Evolutionary conservation across 2,329 filamentous ascomycete genomes (phyloP), one percentile per base, ranked within the genome.

Genomic region (Fusarium camptoceras): DNA sequence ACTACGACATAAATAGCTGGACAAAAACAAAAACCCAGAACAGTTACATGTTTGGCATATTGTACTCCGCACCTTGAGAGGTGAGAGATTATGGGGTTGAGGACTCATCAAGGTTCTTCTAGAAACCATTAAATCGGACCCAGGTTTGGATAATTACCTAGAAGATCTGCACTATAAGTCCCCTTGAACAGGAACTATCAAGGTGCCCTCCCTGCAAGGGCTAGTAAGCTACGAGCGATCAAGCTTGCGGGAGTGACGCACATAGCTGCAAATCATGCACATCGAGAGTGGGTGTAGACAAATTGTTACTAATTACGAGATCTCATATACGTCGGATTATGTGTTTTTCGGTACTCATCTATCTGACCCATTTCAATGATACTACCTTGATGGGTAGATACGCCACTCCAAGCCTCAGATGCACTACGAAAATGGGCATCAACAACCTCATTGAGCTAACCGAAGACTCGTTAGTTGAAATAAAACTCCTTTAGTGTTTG

Each of bases 381-480:
- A 20, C 16, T 31, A 71, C 67, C 67, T 49, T 70, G 67, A 70
- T 70, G 58, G 67, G 22, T 22, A 49, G 30, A 49, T 8, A 24
- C 31, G 31, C 37, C 48, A 54, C 30, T 12, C 31, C 6, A n/a
- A 27, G 20, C 14, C 11, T 27, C 11, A 4, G 18, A 31, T 37
- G 25, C 18, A 27, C 37, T 20, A 16, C 51, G 14, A 2, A 60
- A 37, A 24, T 53, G 30, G 48, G 12, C 11, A 42, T n/a, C 1
- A 22, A 43, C 12, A 37, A 34, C 42, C 42, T 39, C 42, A 44
- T 46, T 53, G 27, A 28, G 16, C 30, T 59, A 10, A 8, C 22
- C n/a, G 6, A 14, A 25, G 4, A 11, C 0, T 9, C 3, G 14
- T 4, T 2, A 4, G 6, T 7, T 20, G 6, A 6, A 25, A 12